These are phyloP conservation scores for Leptographium lundbergii DNA, from an alignment of 2,329 filamentous ascomycete genomes.

Conservation along the genomic window DNA sequence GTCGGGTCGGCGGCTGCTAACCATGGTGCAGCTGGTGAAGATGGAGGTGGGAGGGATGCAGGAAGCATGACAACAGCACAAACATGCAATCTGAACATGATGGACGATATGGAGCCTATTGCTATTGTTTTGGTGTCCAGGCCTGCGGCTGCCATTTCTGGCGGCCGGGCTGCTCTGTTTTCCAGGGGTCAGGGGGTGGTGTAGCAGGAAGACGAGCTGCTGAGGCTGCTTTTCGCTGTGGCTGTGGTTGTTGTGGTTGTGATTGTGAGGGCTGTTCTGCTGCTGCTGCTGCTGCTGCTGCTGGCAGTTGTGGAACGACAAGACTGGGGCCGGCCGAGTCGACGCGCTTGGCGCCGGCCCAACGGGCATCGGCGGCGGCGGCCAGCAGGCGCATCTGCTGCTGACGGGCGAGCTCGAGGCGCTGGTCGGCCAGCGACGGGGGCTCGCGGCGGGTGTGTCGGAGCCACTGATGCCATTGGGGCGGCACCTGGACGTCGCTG, in stretches of 20 bases:
- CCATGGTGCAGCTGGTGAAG: conserved; percentile 25
- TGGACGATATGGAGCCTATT: conserved; percentile 9
- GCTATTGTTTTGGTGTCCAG: conserved; percentile 33
- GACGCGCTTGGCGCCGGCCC: conserved; percentile 39
- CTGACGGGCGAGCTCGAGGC: conserved; percentile 37
- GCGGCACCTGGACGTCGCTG: conserved; percentile 43
- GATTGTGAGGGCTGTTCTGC: not conserved
- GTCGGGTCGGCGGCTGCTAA: conserved; percentile 30
- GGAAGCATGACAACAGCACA: too few relatives aligned
- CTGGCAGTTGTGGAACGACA: not conserved
- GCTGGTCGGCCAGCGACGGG: conserved; percentile 45
- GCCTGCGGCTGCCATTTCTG: conserved; percentile 56
- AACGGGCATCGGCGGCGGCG: conserved; percentile 49
- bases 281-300: too few relatives aligned
- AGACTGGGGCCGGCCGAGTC: not conserved
- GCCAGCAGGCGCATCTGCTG: conserved; percentile 42
- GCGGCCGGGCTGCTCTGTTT: conserved; percentile 24
- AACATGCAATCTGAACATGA: not conserved
- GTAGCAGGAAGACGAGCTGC: not conserved
- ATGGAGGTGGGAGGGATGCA: conserved; percentile 8
- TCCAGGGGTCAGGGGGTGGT: conserved; percentile 41
- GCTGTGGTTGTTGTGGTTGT: not conserved
- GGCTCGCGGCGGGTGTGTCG: conserved; percentile 43
- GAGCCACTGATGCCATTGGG: conserved; percentile 58
- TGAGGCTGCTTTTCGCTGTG: not conserved